phyloP scores from a whole-genome alignment of 257 asterid species.

The Cynanchum wilfordii region DNA sequence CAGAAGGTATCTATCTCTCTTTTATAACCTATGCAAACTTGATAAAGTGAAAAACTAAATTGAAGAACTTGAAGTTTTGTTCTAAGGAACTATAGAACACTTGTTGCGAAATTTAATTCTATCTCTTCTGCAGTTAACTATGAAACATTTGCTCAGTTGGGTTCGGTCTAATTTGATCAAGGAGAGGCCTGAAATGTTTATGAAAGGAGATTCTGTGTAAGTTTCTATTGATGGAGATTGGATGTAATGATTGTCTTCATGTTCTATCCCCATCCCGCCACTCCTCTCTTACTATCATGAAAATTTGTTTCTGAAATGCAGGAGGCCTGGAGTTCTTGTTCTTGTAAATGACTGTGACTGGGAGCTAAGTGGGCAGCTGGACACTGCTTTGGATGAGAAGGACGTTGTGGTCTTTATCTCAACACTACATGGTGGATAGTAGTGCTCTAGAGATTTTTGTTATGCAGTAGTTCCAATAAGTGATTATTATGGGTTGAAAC shows the following conservation, averaged over 20 bases:
- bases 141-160: conserved; percentile 86
- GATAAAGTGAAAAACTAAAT: not conserved
- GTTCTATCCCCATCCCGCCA: not conserved
- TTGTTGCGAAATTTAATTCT: conserved; percentile 9
- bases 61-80: not conserved
- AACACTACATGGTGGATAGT: conserved; percentile 85
- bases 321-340: conserved; percentile 92
- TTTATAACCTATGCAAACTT: not conserved
- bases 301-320: conserved; percentile 28
- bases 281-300: too few species aligned
- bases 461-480: not conserved
- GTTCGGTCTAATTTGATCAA: conserved; percentile 79
- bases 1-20: conserved; percentile 41
- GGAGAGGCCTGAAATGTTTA: conserved; percentile 98
- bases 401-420: conserved; percentile 85
- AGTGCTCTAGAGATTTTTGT: not conserved
- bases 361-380: conserved; percentile 94
- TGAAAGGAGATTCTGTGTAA: conserved; percentile 97
- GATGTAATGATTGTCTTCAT: not conserved
- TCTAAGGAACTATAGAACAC: not conserved
- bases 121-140: conserved; percentile 47
- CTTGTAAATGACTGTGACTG: conserved; percentile 83
- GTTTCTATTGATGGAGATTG: conserved; percentile 20
- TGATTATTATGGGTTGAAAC: not conserved
- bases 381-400: conserved; percentile 68